phyloP scores from a whole-genome alignment of 345 rosid genomes.

The Durio zibethinus region DNA sequence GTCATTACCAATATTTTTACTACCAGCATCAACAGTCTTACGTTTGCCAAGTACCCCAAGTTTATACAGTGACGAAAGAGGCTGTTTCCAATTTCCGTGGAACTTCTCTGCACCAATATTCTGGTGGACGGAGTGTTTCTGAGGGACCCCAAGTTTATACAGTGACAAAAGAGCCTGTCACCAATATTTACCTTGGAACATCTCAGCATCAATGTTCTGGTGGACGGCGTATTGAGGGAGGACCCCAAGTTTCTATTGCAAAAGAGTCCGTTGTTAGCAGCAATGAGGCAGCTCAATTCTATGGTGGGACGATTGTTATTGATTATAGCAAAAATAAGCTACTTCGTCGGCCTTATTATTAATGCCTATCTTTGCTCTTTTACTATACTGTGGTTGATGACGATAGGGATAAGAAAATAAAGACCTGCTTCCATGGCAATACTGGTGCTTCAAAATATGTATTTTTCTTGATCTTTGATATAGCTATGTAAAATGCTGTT shows the following conservation, averaged over 20 bases:
- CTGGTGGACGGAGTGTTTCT: neutral
- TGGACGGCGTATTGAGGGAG: neutral
- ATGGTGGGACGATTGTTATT: conserved; percentile 3
- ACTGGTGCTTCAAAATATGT: neutral
- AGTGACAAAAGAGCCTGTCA: neutral
- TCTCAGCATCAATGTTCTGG: conserved; percentile 3
- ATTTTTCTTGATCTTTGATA: neutral
- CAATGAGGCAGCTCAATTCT: conserved; percentile 4
- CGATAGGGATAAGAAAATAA: neutral
- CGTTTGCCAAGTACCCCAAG: neutral
- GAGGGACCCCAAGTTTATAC: neutral
- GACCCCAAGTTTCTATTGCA: neutral
- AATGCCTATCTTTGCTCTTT: neutral
- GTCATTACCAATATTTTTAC: neutral
- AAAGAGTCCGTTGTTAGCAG: neutral
- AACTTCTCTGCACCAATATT: neutral
- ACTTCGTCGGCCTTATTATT: neutral
- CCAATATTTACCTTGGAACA: neutral
- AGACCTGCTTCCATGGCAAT: neutral
- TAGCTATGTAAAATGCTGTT: neutral
- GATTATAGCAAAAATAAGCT: neutral
- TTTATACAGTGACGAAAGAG: neutral
- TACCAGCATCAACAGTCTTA: neutral
- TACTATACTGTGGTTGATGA: neutral
- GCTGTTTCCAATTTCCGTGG: neutral